These are phyloP conservation scores for Mercurialis annua DNA, from an alignment of 345 rosid species.

Conservation along the genomic window DNA sequence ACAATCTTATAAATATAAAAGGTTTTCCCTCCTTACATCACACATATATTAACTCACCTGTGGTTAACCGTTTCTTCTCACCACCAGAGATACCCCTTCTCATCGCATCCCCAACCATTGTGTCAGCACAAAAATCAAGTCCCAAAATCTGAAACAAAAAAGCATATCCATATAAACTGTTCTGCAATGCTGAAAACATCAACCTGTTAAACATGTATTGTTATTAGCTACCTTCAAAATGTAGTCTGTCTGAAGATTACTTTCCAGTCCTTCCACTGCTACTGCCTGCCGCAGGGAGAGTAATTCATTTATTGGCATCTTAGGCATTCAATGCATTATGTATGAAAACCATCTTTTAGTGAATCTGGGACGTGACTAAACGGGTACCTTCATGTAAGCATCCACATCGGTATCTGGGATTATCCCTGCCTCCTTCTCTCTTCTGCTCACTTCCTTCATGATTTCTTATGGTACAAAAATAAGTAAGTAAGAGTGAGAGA, in stretches of 20 bases:
- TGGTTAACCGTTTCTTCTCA: slow-evolving; percentile 40
- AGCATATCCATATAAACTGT: not conserved
- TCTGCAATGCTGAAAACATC: no score
- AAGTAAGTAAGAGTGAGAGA: no score
- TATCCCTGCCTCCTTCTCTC: slow-evolving; percentile 33
- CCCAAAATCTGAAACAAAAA: slow-evolving; percentile 36
- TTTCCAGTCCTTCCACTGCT: slow-evolving; percentile 33
- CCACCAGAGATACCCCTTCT: slow-evolving; percentile 43
- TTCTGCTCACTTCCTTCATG: slow-evolving; percentile 27
- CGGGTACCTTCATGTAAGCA: slow-evolving; percentile 41
- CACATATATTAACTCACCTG: slow-evolving; percentile 33
- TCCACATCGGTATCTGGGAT: slow-evolving; percentile 37
- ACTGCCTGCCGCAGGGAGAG: slow-evolving; percentile 28
- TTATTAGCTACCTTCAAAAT: slow-evolving; percentile 43
- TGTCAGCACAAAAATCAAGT: slow-evolving; percentile 39
- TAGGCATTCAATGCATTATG: no score
- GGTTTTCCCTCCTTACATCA: no score
- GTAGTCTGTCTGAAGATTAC: slow-evolving; percentile 40
- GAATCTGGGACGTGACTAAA: not conserved
- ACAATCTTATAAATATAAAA: not conserved
- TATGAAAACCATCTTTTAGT: no score
- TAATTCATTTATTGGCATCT: not conserved
- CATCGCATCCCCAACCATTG: slow-evolving; percentile 38
- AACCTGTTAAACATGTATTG: no score
- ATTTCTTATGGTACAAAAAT: slow-evolving; percentile 17